A percentile compares a stretch with the other conserved stretches of the same genome.
Evolutionary conservation across 176 grass and related monocot species (phyloP).

Genomic region (Calamus simplicifolius): DNA sequence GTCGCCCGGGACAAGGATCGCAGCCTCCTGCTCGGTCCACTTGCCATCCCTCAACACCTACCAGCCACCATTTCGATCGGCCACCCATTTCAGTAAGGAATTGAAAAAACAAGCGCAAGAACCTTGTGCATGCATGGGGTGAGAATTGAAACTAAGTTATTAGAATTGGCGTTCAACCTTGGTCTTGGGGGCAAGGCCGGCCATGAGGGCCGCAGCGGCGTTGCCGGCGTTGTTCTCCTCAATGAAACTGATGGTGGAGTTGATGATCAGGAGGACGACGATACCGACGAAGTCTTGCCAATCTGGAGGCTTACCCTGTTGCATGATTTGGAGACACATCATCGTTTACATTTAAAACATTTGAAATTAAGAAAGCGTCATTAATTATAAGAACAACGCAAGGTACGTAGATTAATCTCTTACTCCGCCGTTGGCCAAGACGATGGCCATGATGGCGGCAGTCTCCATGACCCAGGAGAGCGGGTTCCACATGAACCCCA

Average conservation of each 20-base stretch:
- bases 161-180: conserved; percentile 26
- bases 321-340: no score
- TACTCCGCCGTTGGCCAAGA: conserved; percentile 65
- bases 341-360: no score
- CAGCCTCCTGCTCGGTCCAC: conserved; percentile 70
- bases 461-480: conserved; percentile 94
- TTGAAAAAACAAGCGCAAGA: no score
- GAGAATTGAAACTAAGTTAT: no score
- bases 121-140: no score
- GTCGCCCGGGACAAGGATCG: conserved; percentile 75
- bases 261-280: conserved; percentile 78
- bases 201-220: conserved; percentile 82
- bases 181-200: conserved; percentile 81
- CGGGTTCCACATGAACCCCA: conserved; percentile 98
- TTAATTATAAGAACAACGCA: no score
- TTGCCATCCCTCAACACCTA: conserved; percentile 53
- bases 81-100: not conserved
- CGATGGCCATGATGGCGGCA: conserved; percentile 90
- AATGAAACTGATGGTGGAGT: conserved; percentile 96
- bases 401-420: not conserved
- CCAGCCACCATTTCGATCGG: not conserved
- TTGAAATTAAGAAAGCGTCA: no score
- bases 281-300: conserved; percentile 96
- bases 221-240: conserved; percentile 98
- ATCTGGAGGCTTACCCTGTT: conserved; percentile 62